phyloP scores from a whole-genome alignment of 2,329 filamentous ascomycete genomes.

The Elsinoe australis region DNA sequence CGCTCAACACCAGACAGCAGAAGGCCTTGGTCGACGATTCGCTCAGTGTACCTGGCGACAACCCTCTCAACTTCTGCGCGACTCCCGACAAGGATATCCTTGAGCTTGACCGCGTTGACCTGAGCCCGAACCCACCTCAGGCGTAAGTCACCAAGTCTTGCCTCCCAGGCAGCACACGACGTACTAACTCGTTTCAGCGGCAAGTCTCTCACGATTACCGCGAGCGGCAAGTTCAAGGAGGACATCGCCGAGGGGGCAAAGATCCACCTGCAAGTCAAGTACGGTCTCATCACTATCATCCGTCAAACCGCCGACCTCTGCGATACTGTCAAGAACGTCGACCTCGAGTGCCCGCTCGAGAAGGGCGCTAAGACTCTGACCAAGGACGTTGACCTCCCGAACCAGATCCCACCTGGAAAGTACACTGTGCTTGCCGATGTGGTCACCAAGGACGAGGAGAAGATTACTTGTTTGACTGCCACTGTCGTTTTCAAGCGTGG shows the following conservation, averaged over 20 bases:
- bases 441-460: slow-evolving; percentile 63
- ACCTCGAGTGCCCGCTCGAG: slow-evolving; percentile 80
- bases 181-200: slow-evolving; percentile 52
- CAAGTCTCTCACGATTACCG: slow-evolving; percentile 66
- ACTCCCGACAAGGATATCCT: slow-evolving; percentile 64
- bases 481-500: slow-evolving; percentile 54
- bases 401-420: slow-evolving; percentile 79
- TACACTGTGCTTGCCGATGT: slow-evolving; percentile 88
- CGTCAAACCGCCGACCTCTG: slow-evolving; percentile 76
- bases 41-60: slow-evolving; percentile 70
- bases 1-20: slow-evolving; percentile 21
- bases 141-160: slow-evolving; percentile 49
- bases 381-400: slow-evolving; percentile 79
- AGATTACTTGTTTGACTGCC: slow-evolving; percentile 81
- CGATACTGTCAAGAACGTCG: slow-evolving; percentile 80
- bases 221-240: slow-evolving; percentile 65
- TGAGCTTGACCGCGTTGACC: slow-evolving; percentile 68
- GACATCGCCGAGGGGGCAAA: slow-evolving; percentile 70
- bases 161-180: background rate
- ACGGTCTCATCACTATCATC: slow-evolving; percentile 84
- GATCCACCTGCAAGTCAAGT: slow-evolving; percentile 80
- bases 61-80: slow-evolving; percentile 72
- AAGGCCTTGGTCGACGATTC: slow-evolving; percentile 35
- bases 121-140: slow-evolving; percentile 76
- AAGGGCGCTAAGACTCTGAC: slow-evolving; percentile 63